These are phyloP conservation scores for Penicillium brasilianum DNA, from an alignment of 2,329 filamentous ascomycete species.

Conservation along the genomic window DNA sequence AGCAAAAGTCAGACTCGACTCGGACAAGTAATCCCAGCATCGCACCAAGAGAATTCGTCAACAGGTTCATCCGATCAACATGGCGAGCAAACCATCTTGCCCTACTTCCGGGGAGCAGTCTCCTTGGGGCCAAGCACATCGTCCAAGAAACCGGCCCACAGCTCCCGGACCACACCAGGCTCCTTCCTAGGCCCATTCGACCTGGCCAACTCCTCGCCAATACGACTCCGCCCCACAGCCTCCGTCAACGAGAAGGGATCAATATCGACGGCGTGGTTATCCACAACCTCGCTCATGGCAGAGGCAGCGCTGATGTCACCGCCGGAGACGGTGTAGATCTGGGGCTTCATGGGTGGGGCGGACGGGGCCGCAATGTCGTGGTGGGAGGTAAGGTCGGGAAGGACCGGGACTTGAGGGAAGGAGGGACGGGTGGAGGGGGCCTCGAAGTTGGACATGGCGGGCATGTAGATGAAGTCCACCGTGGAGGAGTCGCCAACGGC, in stretches of 20 bases:
- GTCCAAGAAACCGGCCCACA: conserved; percentile 45
- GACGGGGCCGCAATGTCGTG: conserved; percentile 30
- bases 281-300: conserved; percentile 63
- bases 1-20: background rate
- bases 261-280: conserved; percentile 61
- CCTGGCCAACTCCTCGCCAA: conserved; percentile 44
- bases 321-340: conserved; percentile 58
- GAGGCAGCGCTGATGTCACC: conserved; percentile 53
- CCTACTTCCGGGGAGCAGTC: conserved; percentile 27
- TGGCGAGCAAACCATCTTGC: too few species aligned
- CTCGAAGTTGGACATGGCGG: conserved; percentile 55
- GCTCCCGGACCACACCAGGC: conserved; percentile 39
- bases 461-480: conserved; percentile 68
- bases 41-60: conserved; percentile 21
- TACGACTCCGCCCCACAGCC: conserved; percentile 48
- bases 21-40: conserved; percentile 9
- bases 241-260: conserved; percentile 63
- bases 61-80: conserved; percentile 11
- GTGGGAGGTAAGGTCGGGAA: conserved; percentile 48
- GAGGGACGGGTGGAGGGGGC: conserved; percentile 37
- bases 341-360: conserved; percentile 56
- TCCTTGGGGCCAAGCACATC: conserved; percentile 45
- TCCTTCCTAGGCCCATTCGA: conserved; percentile 37
- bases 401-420: conserved; percentile 56
- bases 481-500: conserved; percentile 63